Conservation (phyloP, 31 red algal genomes). For the Odonthalia washingtoniensis region DNA sequence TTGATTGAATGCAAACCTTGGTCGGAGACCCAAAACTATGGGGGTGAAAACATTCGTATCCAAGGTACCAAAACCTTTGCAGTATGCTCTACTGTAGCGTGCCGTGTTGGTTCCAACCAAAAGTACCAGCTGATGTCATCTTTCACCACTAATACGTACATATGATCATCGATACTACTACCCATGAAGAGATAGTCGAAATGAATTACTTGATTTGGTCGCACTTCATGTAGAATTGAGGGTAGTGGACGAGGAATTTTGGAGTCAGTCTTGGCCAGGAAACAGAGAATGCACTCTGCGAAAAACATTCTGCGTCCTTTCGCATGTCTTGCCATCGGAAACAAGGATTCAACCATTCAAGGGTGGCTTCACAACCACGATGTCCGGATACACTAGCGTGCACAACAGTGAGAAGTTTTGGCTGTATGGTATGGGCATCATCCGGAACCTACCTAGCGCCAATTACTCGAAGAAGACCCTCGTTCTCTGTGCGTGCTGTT, state of each 20-base stretch:
- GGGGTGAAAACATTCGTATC: constrained; percentile 42
- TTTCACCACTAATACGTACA: constrained; percentile 52
- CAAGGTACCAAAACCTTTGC: too few species aligned
- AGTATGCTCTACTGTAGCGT: constrained; percentile 27
- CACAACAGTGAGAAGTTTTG: background rate
- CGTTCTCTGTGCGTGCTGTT: background rate
- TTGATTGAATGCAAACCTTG: constrained; percentile 63
- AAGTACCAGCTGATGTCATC: constrained; percentile 49
- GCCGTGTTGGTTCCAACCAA: constrained; percentile 25
- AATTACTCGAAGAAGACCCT: background rate
- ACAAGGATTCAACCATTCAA: background rate
- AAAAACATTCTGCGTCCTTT: background rate
- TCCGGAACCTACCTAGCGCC: constrained; percentile 8
- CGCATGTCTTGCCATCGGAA: background rate
- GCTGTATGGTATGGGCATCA: background rate
- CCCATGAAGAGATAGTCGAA: constrained; percentile 57
- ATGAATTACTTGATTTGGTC: constrained; percentile 50
- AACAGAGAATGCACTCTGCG: constrained; percentile 13
- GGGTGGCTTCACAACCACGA: background rate
- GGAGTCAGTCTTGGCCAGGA: constrained; percentile 18
- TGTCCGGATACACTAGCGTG: constrained; percentile 31
- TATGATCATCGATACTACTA: background rate
- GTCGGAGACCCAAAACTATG: constrained; percentile 31
- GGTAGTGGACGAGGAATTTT: constrained; percentile 51
- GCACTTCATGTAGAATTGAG: constrained; percentile 7